Evolutionary conservation across 2,329 filamentous ascomycete genomes (phyloP), one percentile per base, ranked within the genome.

Genomic region (Sclerotiophoma versabilis): DNA sequence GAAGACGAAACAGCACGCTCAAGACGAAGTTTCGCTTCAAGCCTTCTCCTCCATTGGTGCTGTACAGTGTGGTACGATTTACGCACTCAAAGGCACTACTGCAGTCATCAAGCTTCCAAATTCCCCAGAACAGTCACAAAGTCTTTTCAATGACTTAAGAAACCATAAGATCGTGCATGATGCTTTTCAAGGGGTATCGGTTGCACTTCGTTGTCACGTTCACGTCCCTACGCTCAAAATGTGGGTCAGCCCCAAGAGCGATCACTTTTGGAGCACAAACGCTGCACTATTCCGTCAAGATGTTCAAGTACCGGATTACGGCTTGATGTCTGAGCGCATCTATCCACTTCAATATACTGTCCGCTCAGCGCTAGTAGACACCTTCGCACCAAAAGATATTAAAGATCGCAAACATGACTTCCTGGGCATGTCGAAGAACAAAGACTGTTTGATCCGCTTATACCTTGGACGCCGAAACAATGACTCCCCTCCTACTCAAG

Each of bases 51-150:
- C 14, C 10, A n/a, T 45, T 8, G 42, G 42, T 8, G 30, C 22
- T 1, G 42, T 29, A 26, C 47, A 51, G 19, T 51, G 47, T 30
- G 54, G 54, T 5, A 45, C 38, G 0, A 33, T 57, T 1, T 52
- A 29, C 32, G 48, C 43, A 15, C 32, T 57, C 6, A 39, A 29
- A 7, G 36, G 30, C 30, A 52, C 47, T 2, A 12, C 20, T 3
- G 11, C 17, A n/a, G 36, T 36, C 20, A 23, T 52, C 33, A 57
- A 52, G 23, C 19, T 57, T 2, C 48, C 48, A 3, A 52, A 57
- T 11, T 38, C 25, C 9, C 17, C 19, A 3, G 27, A 32, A 6
- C 14, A 19, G 14, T n/a, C 17, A 2, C 10, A 23, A 17, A 11
- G 5, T 10, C 17, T 43, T 9, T 32, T 22, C 17, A 15, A 14